phyloP scores from a whole-genome alignment of 371 early-diverging fungal genomes.

The Mucor sp. region DNA sequence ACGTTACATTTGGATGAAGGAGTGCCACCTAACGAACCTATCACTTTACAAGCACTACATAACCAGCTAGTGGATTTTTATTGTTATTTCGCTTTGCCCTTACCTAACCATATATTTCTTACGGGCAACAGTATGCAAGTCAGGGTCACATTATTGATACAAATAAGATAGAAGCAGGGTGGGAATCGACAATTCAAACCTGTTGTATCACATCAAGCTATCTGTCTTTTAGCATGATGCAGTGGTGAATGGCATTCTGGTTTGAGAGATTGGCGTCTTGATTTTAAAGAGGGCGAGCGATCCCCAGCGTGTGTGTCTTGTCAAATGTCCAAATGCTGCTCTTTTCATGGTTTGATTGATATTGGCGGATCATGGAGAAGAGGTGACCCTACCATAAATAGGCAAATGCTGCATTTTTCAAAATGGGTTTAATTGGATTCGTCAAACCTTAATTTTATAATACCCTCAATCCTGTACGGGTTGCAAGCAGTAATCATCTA shows the following conservation, averaged over 20 bases:
- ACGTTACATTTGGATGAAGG: background rate
- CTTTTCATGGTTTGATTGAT: too few relatives aligned
- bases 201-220: background rate
- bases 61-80: background rate
- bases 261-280: background rate
- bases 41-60: too few relatives aligned
- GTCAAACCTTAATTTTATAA: background rate
- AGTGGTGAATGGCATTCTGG: background rate
- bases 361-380: background rate
- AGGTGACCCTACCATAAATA: background rate
- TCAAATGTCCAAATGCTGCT: too few relatives aligned
- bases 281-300: too few relatives aligned
- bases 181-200: background rate
- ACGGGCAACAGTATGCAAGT: background rate
- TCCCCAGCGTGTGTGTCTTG: background rate
- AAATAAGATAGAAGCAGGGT: background rate
- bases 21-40: too few relatives aligned
- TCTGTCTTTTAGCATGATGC: background rate
- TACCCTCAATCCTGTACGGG: background rate
- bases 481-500: background rate
- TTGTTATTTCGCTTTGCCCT: background rate
- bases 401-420: constrained; percentile 2
- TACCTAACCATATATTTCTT: background rate
- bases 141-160: background rate
- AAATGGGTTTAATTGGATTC: constrained; percentile 2